These are phyloP conservation scores for Rugosomyces carneus DNA, from an alignment of 1,284 basidiomycete species.

Conservation along the genomic window DNA sequence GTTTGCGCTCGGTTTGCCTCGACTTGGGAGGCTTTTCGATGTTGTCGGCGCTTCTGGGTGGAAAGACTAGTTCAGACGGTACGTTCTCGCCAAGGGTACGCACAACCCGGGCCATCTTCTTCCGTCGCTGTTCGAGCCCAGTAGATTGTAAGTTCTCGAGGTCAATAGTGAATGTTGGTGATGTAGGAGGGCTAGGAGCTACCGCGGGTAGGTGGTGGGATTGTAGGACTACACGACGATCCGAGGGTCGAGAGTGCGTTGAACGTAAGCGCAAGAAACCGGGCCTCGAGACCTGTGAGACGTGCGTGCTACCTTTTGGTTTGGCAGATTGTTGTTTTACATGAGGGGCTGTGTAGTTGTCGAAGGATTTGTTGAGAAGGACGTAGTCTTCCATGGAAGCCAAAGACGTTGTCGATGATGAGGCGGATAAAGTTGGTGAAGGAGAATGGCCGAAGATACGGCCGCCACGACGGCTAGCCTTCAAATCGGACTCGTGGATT, in stretches of 20 bases:
- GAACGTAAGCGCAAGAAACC: conserved; percentile 26
- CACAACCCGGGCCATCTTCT: conserved; percentile 43
- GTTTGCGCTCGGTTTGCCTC: conserved; percentile 7
- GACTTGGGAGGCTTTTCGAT: conserved; percentile 1
- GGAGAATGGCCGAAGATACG: conserved; percentile 26
- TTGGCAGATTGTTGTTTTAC: conserved; percentile 5
- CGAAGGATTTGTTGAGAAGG: conserved; percentile 13
- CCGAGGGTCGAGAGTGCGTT: conserved; percentile 17
- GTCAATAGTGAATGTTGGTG: conserved; percentile 17
- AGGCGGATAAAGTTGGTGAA: conserved; percentile 20
- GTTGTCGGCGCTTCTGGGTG: neutral
- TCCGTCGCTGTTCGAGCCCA: conserved; percentile 15
- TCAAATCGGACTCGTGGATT: conserved; percentile 14
- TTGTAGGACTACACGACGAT: conserved; percentile 11
- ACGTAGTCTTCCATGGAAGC: conserved; percentile 19
- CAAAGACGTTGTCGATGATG: conserved; percentile 13
- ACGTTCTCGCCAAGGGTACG: conserved; percentile 50
- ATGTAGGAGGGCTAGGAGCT: conserved; percentile 16
- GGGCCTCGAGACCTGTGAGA: conserved; percentile 21
- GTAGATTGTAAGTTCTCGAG: conserved; percentile 16
- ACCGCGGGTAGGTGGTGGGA: conserved; percentile 2
- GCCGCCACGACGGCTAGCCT: conserved; percentile 20
- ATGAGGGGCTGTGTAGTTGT: conserved; percentile 9
- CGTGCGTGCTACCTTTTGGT: conserved; percentile 12
- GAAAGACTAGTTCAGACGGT: conserved; percentile 46